phyloP scores from a whole-genome alignment of 2,329 filamentous ascomycete species.

The Pestalotiopsis sp. region DNA sequence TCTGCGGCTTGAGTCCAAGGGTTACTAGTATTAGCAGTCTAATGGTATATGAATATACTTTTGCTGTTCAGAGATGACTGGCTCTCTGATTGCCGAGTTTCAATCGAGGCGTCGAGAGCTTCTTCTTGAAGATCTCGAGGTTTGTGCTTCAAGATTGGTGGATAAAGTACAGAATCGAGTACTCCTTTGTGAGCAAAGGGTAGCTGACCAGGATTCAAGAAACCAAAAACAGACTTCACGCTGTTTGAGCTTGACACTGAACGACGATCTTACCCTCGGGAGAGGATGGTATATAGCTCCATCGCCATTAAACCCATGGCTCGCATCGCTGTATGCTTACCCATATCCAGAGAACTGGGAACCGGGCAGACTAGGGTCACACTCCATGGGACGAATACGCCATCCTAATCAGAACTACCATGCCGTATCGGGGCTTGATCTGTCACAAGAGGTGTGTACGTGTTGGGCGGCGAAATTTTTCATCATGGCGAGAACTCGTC shows the following conservation, averaged over 20 bases:
- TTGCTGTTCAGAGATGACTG: background rate
- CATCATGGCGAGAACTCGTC: background rate
- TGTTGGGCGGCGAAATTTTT: background rate
- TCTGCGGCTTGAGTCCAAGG: background rate
- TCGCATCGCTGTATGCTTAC: slow-evolving; percentile 3
- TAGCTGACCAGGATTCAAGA: background rate
- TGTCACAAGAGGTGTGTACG: background rate
- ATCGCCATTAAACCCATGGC: background rate
- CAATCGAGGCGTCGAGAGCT: background rate
- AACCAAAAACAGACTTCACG: background rate
- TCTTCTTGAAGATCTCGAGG: background rate
- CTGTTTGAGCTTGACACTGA: background rate
- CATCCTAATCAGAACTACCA: background rate
- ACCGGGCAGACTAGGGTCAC: background rate
- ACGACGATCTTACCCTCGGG: slow-evolving; percentile 4
- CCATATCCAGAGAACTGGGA: slow-evolving; percentile 6
- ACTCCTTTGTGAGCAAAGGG: background rate
- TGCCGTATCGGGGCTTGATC: background rate
- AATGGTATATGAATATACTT: background rate
- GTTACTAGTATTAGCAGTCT: background rate
- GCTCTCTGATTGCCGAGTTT: background rate
- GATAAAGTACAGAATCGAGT: background rate
- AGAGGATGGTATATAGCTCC: slow-evolving; percentile 5
- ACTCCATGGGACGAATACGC: background rate
- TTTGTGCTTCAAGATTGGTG: background rate